These are phyloP conservation scores for Eucalyptus fibrosa DNA, from an alignment of 345 rosid genomes.

Conservation along the genomic window DNA sequence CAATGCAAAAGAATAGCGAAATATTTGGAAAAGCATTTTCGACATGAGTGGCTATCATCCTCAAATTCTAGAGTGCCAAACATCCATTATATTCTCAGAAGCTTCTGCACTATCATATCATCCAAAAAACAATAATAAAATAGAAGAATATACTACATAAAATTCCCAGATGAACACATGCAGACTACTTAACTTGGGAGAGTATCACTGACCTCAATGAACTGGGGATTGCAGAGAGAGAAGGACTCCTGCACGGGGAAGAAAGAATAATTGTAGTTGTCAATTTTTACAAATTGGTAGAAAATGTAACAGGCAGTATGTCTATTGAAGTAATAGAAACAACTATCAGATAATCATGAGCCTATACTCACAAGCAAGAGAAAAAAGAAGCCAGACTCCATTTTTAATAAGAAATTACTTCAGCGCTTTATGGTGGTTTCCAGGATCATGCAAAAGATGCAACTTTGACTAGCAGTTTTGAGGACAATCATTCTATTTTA, in stretches of 20 bases:
- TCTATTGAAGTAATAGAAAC: neutral
- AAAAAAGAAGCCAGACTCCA: neutral
- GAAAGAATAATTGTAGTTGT: neutral
- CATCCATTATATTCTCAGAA: neutral
- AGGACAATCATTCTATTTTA: neutral
- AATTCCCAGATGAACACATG: neutral
- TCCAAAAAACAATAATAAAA: neutral
- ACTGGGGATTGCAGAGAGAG: conserved; percentile 72
- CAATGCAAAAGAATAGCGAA: neutral
- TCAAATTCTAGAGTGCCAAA: neutral
- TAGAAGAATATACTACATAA: neutral
- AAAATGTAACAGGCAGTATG: neutral
- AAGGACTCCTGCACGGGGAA: conserved; percentile 57
- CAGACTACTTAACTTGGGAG: neutral
- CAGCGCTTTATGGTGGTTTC: neutral
- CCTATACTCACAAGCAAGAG: neutral
- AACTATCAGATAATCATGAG: neutral
- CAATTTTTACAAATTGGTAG: neutral
- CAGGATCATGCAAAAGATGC: neutral
- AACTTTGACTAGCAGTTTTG: neutral
- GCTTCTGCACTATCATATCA: neutral
- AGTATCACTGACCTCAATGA: conserved; percentile 46
- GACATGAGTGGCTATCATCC: neutral
- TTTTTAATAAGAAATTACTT: neutral
- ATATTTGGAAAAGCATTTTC: neutral